phyloP scores from a whole-genome alignment of 345 rosid species.

The Eucalyptus albens region DNA sequence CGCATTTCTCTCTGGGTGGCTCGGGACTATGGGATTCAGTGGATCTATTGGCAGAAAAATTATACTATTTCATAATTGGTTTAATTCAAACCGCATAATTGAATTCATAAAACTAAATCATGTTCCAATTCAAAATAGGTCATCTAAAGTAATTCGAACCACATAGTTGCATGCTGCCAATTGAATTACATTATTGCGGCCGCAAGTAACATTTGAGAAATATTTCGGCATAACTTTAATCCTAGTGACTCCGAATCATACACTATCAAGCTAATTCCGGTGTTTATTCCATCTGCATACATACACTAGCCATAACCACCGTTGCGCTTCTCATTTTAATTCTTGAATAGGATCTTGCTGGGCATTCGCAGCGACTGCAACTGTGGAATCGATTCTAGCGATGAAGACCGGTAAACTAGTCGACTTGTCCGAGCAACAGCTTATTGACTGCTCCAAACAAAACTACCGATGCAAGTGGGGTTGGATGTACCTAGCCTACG shows the following conservation, averaged over 20 bases:
- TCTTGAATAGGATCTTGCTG: background rate
- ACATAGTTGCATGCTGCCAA: no score
- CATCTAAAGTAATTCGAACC: no score
- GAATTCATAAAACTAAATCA: no score
- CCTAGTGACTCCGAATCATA: background rate
- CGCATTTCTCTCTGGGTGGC: no score
- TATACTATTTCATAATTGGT: no score
- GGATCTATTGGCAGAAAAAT: no score
- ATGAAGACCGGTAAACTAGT: constrained; percentile 15
- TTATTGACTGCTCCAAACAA: constrained; percentile 30
- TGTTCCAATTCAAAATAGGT: no score
- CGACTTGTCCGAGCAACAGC: constrained; percentile 46
- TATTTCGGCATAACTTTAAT: background rate
- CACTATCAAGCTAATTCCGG: background rate
- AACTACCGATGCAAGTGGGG: constrained; percentile 33
- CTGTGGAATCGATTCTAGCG: constrained; percentile 1
- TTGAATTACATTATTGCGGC: no score
- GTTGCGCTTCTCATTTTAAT: background rate
- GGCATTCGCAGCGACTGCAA: background rate
- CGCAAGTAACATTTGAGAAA: no score
- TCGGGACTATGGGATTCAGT: no score
- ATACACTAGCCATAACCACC: background rate
- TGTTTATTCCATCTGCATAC: background rate
- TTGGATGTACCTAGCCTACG: constrained; percentile 13
- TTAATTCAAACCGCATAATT: no score